Base-by-base conservation (phyloP, 2,329 filamentous ascomycete genomes). In the Sclerotinia subarctica region DNA sequence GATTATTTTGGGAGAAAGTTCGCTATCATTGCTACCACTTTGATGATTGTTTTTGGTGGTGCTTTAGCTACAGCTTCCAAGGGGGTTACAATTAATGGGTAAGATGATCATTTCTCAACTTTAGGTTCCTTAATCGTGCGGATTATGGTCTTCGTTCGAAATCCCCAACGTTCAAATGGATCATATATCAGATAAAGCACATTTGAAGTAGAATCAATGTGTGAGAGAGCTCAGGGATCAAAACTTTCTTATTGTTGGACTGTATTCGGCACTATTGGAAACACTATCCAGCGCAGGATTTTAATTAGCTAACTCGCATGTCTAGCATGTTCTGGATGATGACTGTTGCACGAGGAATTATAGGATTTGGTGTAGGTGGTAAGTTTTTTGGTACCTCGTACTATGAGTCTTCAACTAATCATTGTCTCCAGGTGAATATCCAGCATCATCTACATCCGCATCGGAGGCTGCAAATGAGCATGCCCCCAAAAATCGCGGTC, bases 291-390 rank as follows among this genome's bases (percentile, higher is more conserved):
- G 15, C 13, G n/a, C 5, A 1, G 15, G 29, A 21, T 13, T 49
- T 2, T 1, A 42, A 21, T 11, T n/a, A 29, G 17, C 60, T 66
- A 38, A 70, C 29, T 29, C 17, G 5, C 7, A 13, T 35, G 17
- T 19, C 6, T 42, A 70, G 81, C 68, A 84, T 85, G 81, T 82
- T 83, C 67, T 84, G 82, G 82, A 84, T 84, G 79, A 77, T 84
- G 77, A 83, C 81, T 0, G 75, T 84, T 24, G 79, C 82, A 6
- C 79, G 83, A 53, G 83, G 83, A 6, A 77, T 83, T 26, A 79
- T 81, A 17, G 81, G 82, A 2, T 81, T 84, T 24, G 82, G 82
- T 56, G 78, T 80, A 4, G 80, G 79, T 59, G 82, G 81, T 72
- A 67, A 67, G 73, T 60, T 46, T n/a, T 35, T 49, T 49, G 8